Evolutionary conservation across 345 rosid genomes (phyloP).

Genomic region (Melaleuca quinquenervia): DNA sequence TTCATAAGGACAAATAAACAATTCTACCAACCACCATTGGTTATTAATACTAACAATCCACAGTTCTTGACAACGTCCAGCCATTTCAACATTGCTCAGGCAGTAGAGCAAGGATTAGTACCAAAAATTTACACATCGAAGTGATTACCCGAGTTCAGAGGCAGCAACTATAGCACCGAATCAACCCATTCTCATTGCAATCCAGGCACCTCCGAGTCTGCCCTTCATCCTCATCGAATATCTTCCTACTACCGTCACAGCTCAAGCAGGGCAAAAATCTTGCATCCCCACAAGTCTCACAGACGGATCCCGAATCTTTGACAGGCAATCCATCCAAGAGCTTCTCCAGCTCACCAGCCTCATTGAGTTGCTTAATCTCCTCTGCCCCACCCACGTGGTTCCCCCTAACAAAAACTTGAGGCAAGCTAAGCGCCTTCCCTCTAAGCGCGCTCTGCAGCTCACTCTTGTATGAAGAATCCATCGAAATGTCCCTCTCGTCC

Average conservation of each 20-base stretch:
- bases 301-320: slow-evolving; percentile 11
- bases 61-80: neutral
- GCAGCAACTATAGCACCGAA: slow-evolving; percentile 36
- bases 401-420: slow-evolving; percentile 29
- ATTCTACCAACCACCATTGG: neutral
- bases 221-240: slow-evolving; percentile 24
- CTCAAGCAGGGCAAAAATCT: slow-evolving; percentile 32
- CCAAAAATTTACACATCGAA: neutral
- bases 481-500: slow-evolving; percentile 32
- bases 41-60: neutral
- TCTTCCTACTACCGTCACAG: slow-evolving; percentile 32
- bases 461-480: slow-evolving; percentile 23
- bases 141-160: neutral
- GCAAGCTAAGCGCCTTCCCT: slow-evolving; percentile 16
- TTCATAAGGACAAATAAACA: neutral
- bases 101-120: neutral
- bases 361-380: slow-evolving; percentile 29
- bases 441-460: slow-evolving; percentile 17
- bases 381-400: slow-evolving; percentile 30
- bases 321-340: slow-evolving; percentile 23
- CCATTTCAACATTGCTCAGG: neutral
- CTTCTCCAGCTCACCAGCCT: slow-evolving; percentile 24
- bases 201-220: slow-evolving; percentile 18
- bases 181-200: slow-evolving; percentile 41
- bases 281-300: slow-evolving; percentile 33